Evolutionary conservation across 495 filamentous ascomycete species (phyloP).

Genomic region (Penicillium simplicissimum): DNA sequence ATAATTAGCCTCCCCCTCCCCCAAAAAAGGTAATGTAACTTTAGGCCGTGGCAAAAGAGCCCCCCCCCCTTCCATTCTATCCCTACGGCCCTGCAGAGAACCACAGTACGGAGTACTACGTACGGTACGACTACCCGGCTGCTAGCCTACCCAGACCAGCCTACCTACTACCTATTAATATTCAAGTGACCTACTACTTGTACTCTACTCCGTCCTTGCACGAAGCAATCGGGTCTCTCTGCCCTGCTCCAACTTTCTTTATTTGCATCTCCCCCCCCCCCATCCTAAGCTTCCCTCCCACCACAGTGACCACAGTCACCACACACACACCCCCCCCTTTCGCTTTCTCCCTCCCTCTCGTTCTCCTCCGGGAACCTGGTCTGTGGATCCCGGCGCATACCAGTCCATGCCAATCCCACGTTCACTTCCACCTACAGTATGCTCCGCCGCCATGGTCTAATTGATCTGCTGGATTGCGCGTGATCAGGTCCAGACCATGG

Average conservation of each 20-base stretch:
- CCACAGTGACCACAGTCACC: slow-evolving; percentile 5
- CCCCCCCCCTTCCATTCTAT: slow-evolving; percentile 16
- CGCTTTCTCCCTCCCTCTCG: slow-evolving; percentile 5
- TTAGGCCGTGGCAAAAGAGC: slow-evolving; percentile 25
- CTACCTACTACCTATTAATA: too few relatives aligned
- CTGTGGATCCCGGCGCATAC: slow-evolving; percentile 27
- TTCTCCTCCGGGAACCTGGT: slow-evolving; percentile 18
- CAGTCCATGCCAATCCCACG: slow-evolving; percentile 26
- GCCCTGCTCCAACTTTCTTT: neutral
- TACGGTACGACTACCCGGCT: neutral
- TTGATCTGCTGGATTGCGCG: slow-evolving; percentile 22
- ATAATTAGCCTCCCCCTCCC: too few relatives aligned
- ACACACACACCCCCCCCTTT: slow-evolving; percentile 9
- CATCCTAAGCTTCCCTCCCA: neutral
- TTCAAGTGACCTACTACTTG: too few relatives aligned
- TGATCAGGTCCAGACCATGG: slow-evolving; percentile 39
- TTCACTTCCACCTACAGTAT: slow-evolving; percentile 30
- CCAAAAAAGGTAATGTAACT: slow-evolving; percentile 10
- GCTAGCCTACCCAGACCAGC: too few relatives aligned
- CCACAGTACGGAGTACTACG: too few relatives aligned
- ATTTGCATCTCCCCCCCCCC: neutral
- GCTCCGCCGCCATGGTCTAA: slow-evolving; percentile 41
- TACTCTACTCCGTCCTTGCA: too few relatives aligned
- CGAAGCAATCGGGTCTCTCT: neutral
- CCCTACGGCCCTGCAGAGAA: slow-evolving; percentile 10